These are phyloP conservation scores for Hyaloscypha variabilis DNA, from an alignment of 495 filamentous ascomycete genomes.

Conservation along the genomic window DNA sequence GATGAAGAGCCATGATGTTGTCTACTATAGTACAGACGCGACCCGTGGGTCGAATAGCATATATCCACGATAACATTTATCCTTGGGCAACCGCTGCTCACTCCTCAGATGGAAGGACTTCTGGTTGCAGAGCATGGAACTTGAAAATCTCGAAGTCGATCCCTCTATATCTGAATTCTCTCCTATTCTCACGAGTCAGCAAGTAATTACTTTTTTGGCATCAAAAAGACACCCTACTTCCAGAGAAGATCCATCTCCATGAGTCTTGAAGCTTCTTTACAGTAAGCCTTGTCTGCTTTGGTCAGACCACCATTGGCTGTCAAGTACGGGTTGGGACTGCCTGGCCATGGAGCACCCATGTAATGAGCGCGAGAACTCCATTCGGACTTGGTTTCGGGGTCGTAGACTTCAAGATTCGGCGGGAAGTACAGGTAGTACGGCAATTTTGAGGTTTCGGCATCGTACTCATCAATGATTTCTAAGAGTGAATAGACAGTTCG, in stretches of 20 bases:
- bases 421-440: background rate
- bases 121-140: background rate
- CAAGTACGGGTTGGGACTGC: background rate
- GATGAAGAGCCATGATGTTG: background rate
- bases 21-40: background rate
- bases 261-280: background rate
- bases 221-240: background rate
- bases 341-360: background rate
- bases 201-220: background rate
- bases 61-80: too few relatives aligned
- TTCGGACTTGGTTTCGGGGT: background rate
- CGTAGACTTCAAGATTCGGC: background rate
- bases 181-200: background rate
- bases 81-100: background rate
- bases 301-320: background rate
- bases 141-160: background rate
- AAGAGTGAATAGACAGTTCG: conserved; percentile 1
- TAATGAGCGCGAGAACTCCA: background rate
- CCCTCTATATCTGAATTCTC: background rate
- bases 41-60: too few relatives aligned
- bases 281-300: background rate
- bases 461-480: background rate
- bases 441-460: background rate
- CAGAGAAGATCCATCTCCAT: background rate
- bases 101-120: background rate